These are phyloP conservation scores for Haberlea rhodopensis DNA, from an alignment of 257 asterid genomes.

Conservation along the genomic window DNA sequence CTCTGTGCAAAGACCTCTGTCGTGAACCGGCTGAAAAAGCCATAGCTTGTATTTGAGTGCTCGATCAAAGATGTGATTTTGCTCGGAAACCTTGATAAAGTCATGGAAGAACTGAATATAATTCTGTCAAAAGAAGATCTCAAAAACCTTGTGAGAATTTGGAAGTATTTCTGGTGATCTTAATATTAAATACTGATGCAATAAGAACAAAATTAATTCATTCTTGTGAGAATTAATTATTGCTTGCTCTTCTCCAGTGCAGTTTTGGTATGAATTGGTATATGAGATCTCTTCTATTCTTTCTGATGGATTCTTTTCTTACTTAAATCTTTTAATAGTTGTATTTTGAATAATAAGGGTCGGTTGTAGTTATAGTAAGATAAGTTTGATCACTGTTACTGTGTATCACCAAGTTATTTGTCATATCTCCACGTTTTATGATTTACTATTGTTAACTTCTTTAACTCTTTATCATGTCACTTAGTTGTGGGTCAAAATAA, in stretches of 20 bases:
- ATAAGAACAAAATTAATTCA: too few relatives aligned
- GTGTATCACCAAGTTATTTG: conserved; percentile 10
- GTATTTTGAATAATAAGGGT: not conserved
- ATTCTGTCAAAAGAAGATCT: too few relatives aligned
- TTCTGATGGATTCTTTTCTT: not conserved
- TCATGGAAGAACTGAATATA: too few relatives aligned
- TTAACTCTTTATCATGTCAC: not conserved
- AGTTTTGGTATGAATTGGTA: conserved; percentile 13
- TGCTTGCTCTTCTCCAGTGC: not conserved
- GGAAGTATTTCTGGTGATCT: too few relatives aligned
- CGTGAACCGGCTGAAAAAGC: too few relatives aligned
- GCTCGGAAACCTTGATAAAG: too few relatives aligned
- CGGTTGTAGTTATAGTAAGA: not conserved
- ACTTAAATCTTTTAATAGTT: not conserved
- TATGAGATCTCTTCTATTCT: not conserved
- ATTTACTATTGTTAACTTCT: conserved; percentile 1
- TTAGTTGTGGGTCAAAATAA: conserved; percentile 23
- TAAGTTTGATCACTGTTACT: not conserved
- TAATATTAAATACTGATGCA: too few relatives aligned
- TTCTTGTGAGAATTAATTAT: not conserved
- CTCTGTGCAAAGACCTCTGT: too few relatives aligned
- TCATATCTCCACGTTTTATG: conserved; percentile 9
- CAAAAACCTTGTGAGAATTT: too few relatives aligned
- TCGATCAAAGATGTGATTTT: too few relatives aligned
- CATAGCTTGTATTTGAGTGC: too few relatives aligned